Base-by-base conservation (phyloP, 305 asterid species). In the Solanum hybrid region DNA sequence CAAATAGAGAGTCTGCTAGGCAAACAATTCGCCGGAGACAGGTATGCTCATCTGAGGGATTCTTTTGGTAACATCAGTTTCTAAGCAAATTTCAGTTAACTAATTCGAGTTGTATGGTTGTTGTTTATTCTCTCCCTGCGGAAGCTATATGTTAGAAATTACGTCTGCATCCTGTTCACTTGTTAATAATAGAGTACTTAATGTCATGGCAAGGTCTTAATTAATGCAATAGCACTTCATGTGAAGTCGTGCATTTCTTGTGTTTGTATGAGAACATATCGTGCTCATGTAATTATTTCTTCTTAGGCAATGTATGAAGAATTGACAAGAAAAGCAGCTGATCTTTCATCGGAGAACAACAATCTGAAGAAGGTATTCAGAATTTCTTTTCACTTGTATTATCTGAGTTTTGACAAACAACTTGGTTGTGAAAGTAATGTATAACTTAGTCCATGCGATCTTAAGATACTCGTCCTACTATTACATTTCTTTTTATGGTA, bases 1-100 rank as follows among this genome's bases (percentile, higher is more conserved):
- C 99, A 51, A 97, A 96, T 78, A 95, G 99, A 92, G 98, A 97
- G 88, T 95, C 99, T 14, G 99, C 98, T 17, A 92, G 99, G 92
- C 93, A 93, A 92, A 97, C 99, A 31, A 96, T 96, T 89, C 94
- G 93, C 10, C 98, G 97, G 22, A 94, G 99, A 92, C 95, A 94
- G 95, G 98, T 95, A 90, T 64, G 87, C 73, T 88, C 27, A 40
- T 71, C 56, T 0, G 51, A 85, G 88, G 76, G 35, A 85, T 56
- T 22, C n/a, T 56, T 85, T 56, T 1, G 10, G 88, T 11, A 19
- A 12, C 88, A 56, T 56, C 32, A 32, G 76, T 22, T 12, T 56
- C 0, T 78, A 78, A 78, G 31, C 5, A 36, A 64, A 78, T 78
- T 0, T 78, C 51, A 76, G 0, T 36, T 10, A 78, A 78, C 51